These are phyloP conservation scores for Metschnikowia orientalis DNA, from an alignment of 805 yeast species.

Conservation along the genomic window DNA sequence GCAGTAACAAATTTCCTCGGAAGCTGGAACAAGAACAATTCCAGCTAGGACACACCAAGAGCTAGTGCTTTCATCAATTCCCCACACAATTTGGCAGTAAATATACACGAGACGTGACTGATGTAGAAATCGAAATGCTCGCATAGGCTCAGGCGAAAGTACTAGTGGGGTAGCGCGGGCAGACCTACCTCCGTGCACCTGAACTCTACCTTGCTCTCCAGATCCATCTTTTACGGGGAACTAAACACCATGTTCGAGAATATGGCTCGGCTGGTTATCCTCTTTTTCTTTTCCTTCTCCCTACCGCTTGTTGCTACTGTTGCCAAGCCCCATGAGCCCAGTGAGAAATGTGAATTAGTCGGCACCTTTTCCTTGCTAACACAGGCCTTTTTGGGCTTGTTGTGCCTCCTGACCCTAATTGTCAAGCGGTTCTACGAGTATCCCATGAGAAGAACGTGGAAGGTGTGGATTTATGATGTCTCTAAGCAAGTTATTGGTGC, in stretches of 20 bases:
- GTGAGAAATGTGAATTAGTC: slow-evolving; percentile 43
- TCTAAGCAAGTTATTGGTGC: slow-evolving; percentile 89
- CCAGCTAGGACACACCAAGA: too few relatives aligned
- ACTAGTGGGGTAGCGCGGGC: too few relatives aligned
- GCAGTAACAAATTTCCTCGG: slow-evolving; percentile 26
- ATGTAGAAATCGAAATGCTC: too few relatives aligned
- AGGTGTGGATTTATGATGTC: slow-evolving; percentile 86
- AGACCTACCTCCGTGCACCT: too few relatives aligned
- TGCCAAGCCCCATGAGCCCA: slow-evolving; percentile 13
- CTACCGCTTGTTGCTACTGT: slow-evolving; percentile 10
- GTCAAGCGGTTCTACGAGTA: slow-evolving; percentile 73
- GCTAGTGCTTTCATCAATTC: too few relatives aligned
- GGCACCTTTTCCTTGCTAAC: slow-evolving; percentile 85
- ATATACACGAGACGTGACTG: too few relatives aligned
- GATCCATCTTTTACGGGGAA: too few relatives aligned
- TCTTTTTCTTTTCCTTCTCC: slow-evolving; percentile 8
- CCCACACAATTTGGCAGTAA: too few relatives aligned
- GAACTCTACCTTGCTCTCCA: too few relatives aligned
- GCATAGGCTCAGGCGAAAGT: too few relatives aligned
- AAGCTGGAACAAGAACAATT: slow-evolving; percentile 17
- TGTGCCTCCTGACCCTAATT: slow-evolving; percentile 70
- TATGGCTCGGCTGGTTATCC: slow-evolving; percentile 2
- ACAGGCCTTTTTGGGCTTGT: slow-evolving; percentile 70
- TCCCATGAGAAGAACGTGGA: slow-evolving; percentile 80
- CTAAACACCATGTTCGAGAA: slow-evolving; percentile 5